Percentiles rank a stretch among this genome's conserved stretches.
Conservation (phyloP, 257 asterid genomes). For the Forsythia suspensa region DNA sequence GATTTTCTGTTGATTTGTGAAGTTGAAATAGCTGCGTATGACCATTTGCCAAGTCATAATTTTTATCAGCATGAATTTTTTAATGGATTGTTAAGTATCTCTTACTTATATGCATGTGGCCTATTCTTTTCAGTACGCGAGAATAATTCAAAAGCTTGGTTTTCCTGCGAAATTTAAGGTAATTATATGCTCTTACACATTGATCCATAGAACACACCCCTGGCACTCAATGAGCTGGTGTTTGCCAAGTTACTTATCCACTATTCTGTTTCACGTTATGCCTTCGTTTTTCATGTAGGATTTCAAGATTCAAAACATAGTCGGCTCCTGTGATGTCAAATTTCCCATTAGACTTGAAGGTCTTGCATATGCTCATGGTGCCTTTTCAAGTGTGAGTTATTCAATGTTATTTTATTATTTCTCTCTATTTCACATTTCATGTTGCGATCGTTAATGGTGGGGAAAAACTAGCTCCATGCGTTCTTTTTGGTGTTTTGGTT, state of each 20-base stretch:
- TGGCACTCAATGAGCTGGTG: neutral
- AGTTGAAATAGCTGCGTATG: neutral
- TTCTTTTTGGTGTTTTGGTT: neutral
- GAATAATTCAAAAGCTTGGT: conserved; percentile 78
- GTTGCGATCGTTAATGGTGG: neutral
- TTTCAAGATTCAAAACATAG: conserved; percentile 81
- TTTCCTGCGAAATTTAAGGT: conserved; percentile 81
- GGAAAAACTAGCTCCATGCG: neutral
- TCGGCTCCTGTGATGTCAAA: conserved; percentile 76
- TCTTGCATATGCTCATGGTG: conserved; percentile 78
- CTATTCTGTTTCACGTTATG: neutral
- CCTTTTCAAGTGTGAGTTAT: conserved; percentile 73
- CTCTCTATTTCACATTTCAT: neutral
- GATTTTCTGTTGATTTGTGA: conserved; percentile 10
- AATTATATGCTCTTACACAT: conserved; percentile 10
- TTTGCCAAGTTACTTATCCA: neutral
- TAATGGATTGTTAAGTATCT: conserved; percentile 2
- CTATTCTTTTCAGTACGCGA: conserved; percentile 53
- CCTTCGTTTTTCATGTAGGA: conserved; percentile 37
- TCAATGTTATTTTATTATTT: conserved; percentile 3
- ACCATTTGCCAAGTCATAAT: neutral
- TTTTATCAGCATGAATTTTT: neutral
- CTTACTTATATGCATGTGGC: neutral
- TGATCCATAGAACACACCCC: neutral
- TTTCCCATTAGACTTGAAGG: conserved; percentile 79